Conservation (phyloP, 192 early-diverging fungal species). For the Anaeromyces robustus region DNA sequence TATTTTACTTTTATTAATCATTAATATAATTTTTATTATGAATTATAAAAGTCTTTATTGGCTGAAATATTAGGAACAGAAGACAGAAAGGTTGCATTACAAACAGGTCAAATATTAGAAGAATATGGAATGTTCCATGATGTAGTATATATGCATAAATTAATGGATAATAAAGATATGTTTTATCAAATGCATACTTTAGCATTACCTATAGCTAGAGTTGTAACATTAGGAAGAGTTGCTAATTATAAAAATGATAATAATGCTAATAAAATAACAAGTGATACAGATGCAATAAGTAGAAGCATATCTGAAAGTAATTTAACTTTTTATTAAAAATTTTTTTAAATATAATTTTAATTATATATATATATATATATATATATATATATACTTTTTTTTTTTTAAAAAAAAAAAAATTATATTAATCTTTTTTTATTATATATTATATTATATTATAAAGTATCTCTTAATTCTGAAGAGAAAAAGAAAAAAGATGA, state of each 20-base stretch:
- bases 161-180: conserved; percentile 65
- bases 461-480: no score
- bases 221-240: neutral
- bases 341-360: no score
- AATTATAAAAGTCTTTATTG: conserved; percentile 42
- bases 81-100: conserved; percentile 72
- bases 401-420: no score
- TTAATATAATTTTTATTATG: neutral
- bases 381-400: neutral
- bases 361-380: no score
- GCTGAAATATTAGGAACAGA: conserved; percentile 63
- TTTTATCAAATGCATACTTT: conserved; percentile 40
- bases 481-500: neutral
- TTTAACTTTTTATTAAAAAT: no score
- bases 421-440: no score
- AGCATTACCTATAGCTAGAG: neutral
- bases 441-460: no score
- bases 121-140: conserved; percentile 85
- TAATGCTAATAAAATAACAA: neutral
- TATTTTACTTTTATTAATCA: neutral
- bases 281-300: neutral
- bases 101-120: conserved; percentile 78
- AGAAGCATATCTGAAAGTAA: neutral
- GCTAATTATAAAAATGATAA: neutral
- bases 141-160: conserved; percentile 67